Percentiles rank a stretch among this genome's conserved stretches.
These are phyloP conservation scores for Zea luxurians DNA, from an alignment of 176 grass and related monocot species.

Conservation along the genomic window DNA sequence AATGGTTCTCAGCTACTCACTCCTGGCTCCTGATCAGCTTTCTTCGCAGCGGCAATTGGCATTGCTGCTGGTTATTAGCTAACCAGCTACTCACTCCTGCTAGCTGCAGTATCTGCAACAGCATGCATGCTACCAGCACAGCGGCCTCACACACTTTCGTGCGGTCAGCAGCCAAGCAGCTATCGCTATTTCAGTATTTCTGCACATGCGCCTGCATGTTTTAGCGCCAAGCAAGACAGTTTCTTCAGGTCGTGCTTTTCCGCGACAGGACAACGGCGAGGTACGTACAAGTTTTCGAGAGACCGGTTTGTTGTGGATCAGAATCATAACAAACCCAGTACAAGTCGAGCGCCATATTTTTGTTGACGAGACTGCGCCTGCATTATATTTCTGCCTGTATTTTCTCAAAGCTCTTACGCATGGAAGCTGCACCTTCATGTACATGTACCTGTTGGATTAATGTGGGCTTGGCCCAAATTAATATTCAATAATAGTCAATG, in stretches of 20 bases:
- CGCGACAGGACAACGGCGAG: too few species aligned
- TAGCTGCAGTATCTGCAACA: not conserved
- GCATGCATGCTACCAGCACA: constrained; percentile 1
- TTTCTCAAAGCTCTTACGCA: not conserved
- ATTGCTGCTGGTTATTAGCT: not conserved
- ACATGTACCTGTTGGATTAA: too few species aligned
- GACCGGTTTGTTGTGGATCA: not conserved
- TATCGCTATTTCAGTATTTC: too few species aligned
- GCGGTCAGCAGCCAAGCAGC: not conserved
- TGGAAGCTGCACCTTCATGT: not conserved
- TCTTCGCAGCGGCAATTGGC: constrained; percentile 12
- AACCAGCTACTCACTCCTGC: not conserved
- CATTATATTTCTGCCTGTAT: not conserved
- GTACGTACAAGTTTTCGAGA: too few species aligned
- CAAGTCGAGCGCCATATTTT: not conserved
- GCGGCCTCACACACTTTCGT: not conserved
- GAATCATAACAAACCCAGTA: not conserved
- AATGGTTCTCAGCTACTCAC: too few species aligned
- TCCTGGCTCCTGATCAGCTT: too few species aligned
- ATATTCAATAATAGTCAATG: too few species aligned
- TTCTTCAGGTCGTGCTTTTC: too few species aligned
- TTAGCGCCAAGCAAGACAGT: too few species aligned
- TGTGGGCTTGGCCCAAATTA: too few species aligned
- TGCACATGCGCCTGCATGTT: too few species aligned
- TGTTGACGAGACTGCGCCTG: not conserved